phyloP scores from a whole-genome alignment of 345 rosid species.

The Excoecaria cochinchinensis region DNA sequence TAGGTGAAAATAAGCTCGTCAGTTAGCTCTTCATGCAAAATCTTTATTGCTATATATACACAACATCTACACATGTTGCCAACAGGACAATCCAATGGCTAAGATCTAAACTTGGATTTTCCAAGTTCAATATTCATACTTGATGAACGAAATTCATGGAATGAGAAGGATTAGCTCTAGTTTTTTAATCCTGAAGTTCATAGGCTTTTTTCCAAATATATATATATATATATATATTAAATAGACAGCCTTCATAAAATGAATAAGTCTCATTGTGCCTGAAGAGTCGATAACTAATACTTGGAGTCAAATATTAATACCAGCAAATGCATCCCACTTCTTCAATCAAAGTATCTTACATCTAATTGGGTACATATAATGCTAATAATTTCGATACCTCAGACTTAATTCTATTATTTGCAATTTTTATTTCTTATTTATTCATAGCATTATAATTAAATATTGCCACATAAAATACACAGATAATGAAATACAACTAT shows the following conservation, averaged over 20 bases:
- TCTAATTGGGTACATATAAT: background rate
- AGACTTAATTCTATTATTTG: background rate
- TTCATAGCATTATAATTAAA: background rate
- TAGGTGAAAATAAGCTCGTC: conserved; percentile 16
- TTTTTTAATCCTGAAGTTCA: background rate
- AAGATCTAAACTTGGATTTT: background rate
- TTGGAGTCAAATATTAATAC: background rate
- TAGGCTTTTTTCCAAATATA: background rate
- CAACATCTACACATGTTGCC: background rate
- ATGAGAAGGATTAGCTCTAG: background rate
- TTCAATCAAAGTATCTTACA: background rate
- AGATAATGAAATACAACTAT: background rate
- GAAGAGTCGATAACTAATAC: background rate
- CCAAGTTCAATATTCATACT: background rate
- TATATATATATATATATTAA: no score
- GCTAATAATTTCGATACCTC: background rate
- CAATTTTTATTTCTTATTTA: background rate
- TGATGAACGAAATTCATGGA: background rate
- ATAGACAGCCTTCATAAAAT: background rate
- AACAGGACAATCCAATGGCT: background rate
- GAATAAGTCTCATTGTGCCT: background rate
- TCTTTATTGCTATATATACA: background rate
- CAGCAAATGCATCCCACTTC: conserved; percentile 1
- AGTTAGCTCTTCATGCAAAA: background rate
- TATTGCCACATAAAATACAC: background rate